Evolutionary conservation across 768 basidiomycete species (phyloP).

Genomic region (Lentinula raphanica): DNA sequence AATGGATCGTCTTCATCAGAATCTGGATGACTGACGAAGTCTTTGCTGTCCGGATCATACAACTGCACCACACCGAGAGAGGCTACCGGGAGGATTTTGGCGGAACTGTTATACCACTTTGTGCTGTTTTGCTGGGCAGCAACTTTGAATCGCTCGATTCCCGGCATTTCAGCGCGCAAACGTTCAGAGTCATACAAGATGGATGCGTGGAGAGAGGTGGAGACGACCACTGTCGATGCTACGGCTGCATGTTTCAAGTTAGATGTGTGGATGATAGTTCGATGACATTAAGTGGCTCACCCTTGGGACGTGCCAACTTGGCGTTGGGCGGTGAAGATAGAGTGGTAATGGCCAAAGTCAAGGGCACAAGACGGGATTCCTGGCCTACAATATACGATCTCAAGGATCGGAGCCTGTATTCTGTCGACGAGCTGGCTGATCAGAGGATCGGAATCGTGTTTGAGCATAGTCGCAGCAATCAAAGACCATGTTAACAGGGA

Average conservation of each 20-base stretch:
- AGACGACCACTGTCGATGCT: conserved; percentile 78
- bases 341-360: conserved; percentile 53
- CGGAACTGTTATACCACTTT: conserved; percentile 62
- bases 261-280: neutral
- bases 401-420: conserved; percentile 53
- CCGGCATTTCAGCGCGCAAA: conserved; percentile 64
- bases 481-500: too few relatives aligned
- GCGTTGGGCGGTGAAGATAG: conserved; percentile 28
- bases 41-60: conserved; percentile 49
- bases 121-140: conserved; percentile 74
- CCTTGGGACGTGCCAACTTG: conserved; percentile 17
- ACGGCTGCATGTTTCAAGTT: conserved; percentile 16
- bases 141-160: conserved; percentile 80
- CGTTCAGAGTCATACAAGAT: conserved; percentile 80
- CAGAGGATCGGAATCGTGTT: conserved; percentile 9
- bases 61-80: conserved; percentile 40
- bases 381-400: conserved; percentile 39
- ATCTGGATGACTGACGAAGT: conserved; percentile 41
- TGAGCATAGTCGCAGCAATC: too few relatives aligned
- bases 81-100: conserved; percentile 49
- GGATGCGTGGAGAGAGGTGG: conserved; percentile 79
- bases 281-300: conserved; percentile 9
- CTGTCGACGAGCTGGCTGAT: conserved; percentile 17
- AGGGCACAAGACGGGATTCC: conserved; percentile 27
- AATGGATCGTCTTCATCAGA: conserved; percentile 27